These are phyloP conservation scores for Aureobasidium sp. DNA, from an alignment of 2,329 filamentous ascomycete species.

Conservation along the genomic window DNA sequence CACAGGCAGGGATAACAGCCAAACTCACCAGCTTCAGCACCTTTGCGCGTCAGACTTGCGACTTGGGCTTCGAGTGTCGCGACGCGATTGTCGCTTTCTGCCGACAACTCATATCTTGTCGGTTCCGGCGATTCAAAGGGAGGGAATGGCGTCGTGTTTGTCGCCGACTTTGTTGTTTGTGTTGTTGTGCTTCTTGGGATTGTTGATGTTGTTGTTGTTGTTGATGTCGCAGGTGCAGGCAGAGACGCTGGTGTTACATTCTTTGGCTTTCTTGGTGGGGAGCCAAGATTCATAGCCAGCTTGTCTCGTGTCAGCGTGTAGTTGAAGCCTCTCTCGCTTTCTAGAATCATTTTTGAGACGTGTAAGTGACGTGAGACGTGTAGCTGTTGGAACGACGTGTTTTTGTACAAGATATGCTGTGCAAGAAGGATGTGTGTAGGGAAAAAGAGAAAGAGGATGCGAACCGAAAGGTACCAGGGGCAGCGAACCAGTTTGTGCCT, in stretches of 20 bases:
- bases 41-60: neutral
- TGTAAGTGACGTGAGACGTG: slow-evolving; percentile 1
- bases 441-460: neutral
- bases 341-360: slow-evolving; percentile 6
- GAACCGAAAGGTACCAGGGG: slow-evolving; percentile 7
- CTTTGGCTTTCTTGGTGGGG: slow-evolving; percentile 5
- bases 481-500: slow-evolving; percentile 2
- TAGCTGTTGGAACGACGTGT: neutral
- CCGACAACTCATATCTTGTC: neutral
- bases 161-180: neutral
- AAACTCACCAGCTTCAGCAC: slow-evolving; percentile 9
- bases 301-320: slow-evolving; percentile 10
- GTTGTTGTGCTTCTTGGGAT: neutral
- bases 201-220: neutral
- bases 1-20: slow-evolving; percentile 12
- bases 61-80: neutral
- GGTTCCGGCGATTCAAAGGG: neutral
- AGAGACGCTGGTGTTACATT: slow-evolving; percentile 1
- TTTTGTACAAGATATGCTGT: slow-evolving; percentile 9
- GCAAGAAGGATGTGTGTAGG: neutral
- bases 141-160: neutral
- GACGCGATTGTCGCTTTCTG: neutral
- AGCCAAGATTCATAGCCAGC: slow-evolving; percentile 10
- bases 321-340: slow-evolving; percentile 7
- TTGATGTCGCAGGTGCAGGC: neutral